These are phyloP conservation scores for Aspergillus caelatus DNA, from an alignment of 2,329 filamentous ascomycete genomes.

Conservation along the genomic window DNA sequence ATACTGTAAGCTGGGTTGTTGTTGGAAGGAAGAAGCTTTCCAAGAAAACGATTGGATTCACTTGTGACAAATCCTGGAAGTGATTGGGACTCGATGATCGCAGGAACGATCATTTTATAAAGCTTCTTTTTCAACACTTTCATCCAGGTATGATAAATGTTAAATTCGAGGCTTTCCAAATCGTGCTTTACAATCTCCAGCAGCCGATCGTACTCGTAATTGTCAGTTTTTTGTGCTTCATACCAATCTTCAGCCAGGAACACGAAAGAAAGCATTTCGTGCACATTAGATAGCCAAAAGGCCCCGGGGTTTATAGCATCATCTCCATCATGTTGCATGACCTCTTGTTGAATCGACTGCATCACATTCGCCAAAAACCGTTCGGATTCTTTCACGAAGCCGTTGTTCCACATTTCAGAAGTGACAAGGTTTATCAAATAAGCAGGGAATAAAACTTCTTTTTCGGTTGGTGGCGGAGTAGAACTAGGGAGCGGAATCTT, in stretches of 20 bases:
- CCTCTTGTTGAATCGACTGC: slow-evolving; percentile 99
- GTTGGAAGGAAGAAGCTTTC: slow-evolving; percentile 90
- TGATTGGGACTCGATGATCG: slow-evolving; percentile 98
- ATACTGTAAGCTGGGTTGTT: slow-evolving; percentile 96
- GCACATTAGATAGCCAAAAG: slow-evolving; percentile 98
- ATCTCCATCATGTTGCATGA: slow-evolving; percentile 98
- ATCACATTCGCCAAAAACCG: slow-evolving; percentile 98
- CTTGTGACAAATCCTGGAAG: slow-evolving; percentile 98
- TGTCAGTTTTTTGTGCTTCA: slow-evolving; percentile 98
- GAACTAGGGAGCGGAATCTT: slow-evolving; percentile 91
- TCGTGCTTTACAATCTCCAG: slow-evolving; percentile 99
- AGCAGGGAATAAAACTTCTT: slow-evolving; percentile 97
- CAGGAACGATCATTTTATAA: slow-evolving; percentile 99
- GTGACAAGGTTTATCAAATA: slow-evolving; percentile 99
- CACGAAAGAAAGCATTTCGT: slow-evolving; percentile 99
- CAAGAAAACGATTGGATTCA: slow-evolving; percentile 96
- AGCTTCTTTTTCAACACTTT: slow-evolving; percentile 99
- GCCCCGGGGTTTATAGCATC: slow-evolving; percentile 96
- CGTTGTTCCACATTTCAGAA: slow-evolving; percentile 99
- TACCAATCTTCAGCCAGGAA: slow-evolving; percentile 99
- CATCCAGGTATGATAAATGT: slow-evolving; percentile 99
- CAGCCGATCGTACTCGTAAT: slow-evolving; percentile 96
- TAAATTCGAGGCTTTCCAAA: slow-evolving; percentile 96
- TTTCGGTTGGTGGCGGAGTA: slow-evolving; percentile 89
- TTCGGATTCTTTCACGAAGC: slow-evolving; percentile 98